Base-by-base conservation (phyloP, 2,329 filamentous ascomycete species). In the Pseudocercospora fijiensis region DNA sequence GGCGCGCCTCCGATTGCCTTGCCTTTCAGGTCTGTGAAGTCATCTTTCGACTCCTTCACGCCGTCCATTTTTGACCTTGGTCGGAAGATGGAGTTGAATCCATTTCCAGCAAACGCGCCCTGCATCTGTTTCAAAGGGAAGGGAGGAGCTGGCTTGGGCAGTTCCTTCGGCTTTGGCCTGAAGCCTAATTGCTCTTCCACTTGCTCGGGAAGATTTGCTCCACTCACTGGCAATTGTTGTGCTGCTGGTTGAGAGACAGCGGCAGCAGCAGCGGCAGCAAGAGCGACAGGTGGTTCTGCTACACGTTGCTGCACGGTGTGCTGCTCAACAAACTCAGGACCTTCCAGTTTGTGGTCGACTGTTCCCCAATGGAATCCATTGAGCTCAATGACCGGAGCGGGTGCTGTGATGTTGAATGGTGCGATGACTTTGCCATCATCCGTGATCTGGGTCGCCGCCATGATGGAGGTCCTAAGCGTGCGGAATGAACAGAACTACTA, bases 51-150 rank as follows among this genome's bases (percentile, higher is more conserved):
- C 18, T 20, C 18, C 45, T 49, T 49, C 11, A 22, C 18, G 45
- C 45, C 59, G 22, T 49, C 45, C 18, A 49, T 24, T 18, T 49
- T 68, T 24, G 67, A 73, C 37, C 73, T 71, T 0, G 78, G 78
- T 0, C 77, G 75, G 59, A 78, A 80, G 52, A 79, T 78, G 1
- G 71, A 71, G 62, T 79, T 79, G 67, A 79, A 76, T 3, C 78
- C 78, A 1, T 65, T 72, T 0, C 78, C 78, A 10, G 61, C 64
- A 47, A 73, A 79, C 0, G 67, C 41, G 10, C 63, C 60, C 37
- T 62, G 30, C 41, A 71, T 71, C 20, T 22, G 16, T 16, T 18
- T 58, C 11, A 58, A 43, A 16, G 57, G 57, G 18, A 58, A 58
- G 27, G 57, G 20, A n/a, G 57, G 57, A 47, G 57, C 57, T 27